Conservation (phyloP, 2,329 filamentous ascomycete genomes). For the Colletotrichum scovillei region DNA sequence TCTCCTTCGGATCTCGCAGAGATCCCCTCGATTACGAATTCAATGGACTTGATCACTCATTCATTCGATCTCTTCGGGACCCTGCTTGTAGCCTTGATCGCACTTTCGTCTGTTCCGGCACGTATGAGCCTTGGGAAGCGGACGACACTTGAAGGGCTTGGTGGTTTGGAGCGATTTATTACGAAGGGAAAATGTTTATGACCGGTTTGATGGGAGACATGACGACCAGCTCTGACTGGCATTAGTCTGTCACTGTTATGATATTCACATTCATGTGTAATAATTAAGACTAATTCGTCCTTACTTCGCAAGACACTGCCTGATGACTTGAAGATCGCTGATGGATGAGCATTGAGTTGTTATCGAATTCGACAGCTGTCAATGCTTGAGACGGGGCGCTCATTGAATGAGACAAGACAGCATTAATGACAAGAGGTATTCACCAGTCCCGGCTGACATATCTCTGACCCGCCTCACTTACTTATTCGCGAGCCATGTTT, state of each 20-base stretch:
- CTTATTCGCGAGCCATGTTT: neutral
- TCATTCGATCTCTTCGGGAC: neutral
- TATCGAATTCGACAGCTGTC: neutral
- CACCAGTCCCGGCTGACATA: neutral
- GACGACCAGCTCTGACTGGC: neutral
- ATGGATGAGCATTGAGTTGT: neutral
- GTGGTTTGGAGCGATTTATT: constrained; percentile 4
- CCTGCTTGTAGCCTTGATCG: neutral
- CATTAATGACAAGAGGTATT: neutral
- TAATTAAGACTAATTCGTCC: constrained; percentile 28
- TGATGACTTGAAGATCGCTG: neutral
- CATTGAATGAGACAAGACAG: constrained; percentile 7
- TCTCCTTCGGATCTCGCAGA: neutral
- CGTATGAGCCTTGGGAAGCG: neutral
- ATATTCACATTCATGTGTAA: constrained; percentile 31
- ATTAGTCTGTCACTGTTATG: neutral
- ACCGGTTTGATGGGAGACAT: neutral
- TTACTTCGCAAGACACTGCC: neutral
- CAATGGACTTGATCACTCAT: neutral
- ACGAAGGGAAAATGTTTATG: constrained; percentile 30
- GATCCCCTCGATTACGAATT: constrained; percentile 16
- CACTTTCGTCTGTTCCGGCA: neutral
- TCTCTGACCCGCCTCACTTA: neutral
- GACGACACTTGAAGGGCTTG: neutral
- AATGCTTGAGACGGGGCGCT: neutral